Conservation (phyloP, 345 rosid genomes). For the Brassica rapa region DNA sequence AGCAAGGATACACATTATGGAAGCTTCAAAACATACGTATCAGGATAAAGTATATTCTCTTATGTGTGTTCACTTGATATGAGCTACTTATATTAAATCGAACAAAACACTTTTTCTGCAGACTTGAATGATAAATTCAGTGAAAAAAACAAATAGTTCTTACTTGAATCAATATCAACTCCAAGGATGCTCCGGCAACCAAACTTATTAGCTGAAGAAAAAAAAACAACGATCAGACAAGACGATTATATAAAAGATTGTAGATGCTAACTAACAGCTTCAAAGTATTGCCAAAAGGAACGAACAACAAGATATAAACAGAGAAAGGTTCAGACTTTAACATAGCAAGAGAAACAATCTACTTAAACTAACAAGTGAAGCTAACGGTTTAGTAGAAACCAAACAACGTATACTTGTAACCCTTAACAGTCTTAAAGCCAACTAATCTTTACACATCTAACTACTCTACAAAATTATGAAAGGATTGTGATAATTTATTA, state of each 20-base stretch:
- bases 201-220: constrained; percentile 41
- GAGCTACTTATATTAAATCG: not conserved
- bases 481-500: not conserved
- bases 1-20: not conserved
- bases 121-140: too few relatives aligned
- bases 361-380: too few relatives aligned
- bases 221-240: not conserved
- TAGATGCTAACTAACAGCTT: not conserved
- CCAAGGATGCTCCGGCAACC: constrained; percentile 81
- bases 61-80: not conserved
- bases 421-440: too few relatives aligned
- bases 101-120: too few relatives aligned
- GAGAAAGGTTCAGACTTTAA: not conserved
- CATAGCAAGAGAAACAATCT: too few relatives aligned
- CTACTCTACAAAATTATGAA: not conserved
- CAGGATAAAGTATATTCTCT: not conserved
- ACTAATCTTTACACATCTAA: too few relatives aligned
- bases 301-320: not conserved
- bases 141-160: constrained; percentile 30
- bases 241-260: not conserved
- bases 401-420: too few relatives aligned
- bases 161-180: constrained; percentile 87
- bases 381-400: too few relatives aligned
- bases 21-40: not conserved
- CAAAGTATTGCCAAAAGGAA: not conserved